These are phyloP conservation scores for Apium graveolens DNA, from an alignment of 129 eudicot genomes.

Conservation along the genomic window DNA sequence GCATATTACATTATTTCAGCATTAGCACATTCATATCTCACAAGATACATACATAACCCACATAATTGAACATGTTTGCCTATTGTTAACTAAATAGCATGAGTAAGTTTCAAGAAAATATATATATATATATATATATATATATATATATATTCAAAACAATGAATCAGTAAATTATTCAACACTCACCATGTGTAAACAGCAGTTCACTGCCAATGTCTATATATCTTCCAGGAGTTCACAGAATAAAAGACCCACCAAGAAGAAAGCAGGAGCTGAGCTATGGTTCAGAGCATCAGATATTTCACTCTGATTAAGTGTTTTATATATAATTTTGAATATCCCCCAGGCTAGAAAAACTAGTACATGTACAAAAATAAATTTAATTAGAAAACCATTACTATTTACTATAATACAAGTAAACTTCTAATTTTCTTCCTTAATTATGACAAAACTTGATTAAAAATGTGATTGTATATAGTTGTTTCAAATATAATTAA, in stretches of 20 bases:
- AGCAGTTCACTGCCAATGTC: background rate
- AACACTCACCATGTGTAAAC: constrained; percentile 1
- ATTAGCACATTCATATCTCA: background rate
- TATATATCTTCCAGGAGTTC: background rate
- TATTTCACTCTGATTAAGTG: background rate
- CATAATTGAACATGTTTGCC: background rate
- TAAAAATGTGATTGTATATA: background rate
- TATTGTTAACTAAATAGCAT: background rate
- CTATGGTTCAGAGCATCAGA: constrained; percentile 2
- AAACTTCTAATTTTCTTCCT: background rate
- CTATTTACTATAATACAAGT: no score
- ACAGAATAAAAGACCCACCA: background rate
- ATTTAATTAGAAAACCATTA: no score
- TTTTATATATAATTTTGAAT: background rate
- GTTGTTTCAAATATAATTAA: background rate
- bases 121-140: no score
- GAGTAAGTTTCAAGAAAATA: background rate
- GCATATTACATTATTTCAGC: background rate
- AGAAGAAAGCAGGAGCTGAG: background rate
- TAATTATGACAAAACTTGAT: background rate
- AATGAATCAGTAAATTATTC: background rate
- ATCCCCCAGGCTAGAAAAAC: background rate
- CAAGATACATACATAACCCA: background rate
- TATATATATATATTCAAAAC: background rate
- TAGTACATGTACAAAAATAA: background rate